Evolutionary conservation across 176 grass and related monocot species (phyloP), one percentile per base, ranked within the genome.

Genomic region (Eleusine coracana): DNA sequence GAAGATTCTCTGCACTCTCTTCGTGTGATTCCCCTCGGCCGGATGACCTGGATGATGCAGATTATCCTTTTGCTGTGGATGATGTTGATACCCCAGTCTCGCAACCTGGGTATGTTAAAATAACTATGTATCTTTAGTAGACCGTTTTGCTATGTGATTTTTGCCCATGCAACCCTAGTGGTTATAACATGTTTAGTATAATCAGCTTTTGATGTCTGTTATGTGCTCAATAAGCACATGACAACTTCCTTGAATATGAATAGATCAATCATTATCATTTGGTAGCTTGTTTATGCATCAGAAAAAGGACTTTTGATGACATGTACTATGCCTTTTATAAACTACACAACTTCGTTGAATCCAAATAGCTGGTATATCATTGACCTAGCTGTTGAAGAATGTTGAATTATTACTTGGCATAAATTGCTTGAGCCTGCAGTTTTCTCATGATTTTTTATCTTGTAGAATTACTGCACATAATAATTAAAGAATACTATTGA

Each of bases 41-140:
- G 63, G 90, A 98, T 37, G 93, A 98, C 87, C 68, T 91, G 48
- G 93, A 98, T 44, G 96, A 98, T 37, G 56, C 74, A 46, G 95
- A 94, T 78, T 98, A 85, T 88, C 93, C 89, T 73, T 98, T 98
- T 92, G 93, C 75, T 56, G 89, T 98, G 62, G 93, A 96, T 83
- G 96, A 98, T 78, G 96, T 98, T 63, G 96, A 96, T 73, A 69
- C 87, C 59, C 90, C 93, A 71, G 84, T 81, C 68, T 98, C 91
- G 64, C 91, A 90, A 37, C 87, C 80, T 79, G 86, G 92, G 92
- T 98, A 90, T 73, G 52, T 89, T 76, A 82, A 61, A 70, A 40
- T 76, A 36, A 62, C 66, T 42, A 34, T 34, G 31, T 75, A 38
- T 12, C 40, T 66, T 68, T 55, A 21, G 37, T 46, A 60, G 11